Evolutionary conservation across 352 stramenopile species (phyloP).

Genomic region (Phytophthora palmivora): DNA sequence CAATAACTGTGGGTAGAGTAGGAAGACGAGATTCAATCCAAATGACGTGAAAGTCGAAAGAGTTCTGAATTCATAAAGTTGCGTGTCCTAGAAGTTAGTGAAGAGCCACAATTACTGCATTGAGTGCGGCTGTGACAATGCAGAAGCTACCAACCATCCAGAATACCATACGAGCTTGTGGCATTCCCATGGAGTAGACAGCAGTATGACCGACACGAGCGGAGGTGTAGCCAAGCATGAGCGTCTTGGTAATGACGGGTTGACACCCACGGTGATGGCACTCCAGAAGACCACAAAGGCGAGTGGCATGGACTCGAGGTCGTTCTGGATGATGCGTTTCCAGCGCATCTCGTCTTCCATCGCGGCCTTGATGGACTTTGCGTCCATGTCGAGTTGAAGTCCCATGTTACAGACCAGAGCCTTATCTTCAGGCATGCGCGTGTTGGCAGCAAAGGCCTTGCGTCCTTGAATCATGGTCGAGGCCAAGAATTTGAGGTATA

Average conservation of each 20-base stretch:
- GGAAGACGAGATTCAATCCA: constrained; percentile 17
- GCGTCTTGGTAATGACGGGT: constrained; percentile 35
- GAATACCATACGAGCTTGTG: constrained; percentile 31
- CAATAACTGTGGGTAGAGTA: constrained; percentile 34
- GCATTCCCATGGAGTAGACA: constrained; percentile 50
- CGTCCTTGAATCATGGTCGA: constrained; percentile 54
- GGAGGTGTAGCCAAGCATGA: constrained; percentile 51
- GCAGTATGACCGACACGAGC: constrained; percentile 48
- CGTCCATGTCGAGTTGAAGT: constrained; percentile 30
- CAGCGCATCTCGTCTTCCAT: constrained; percentile 53
- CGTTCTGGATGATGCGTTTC: constrained; percentile 65
- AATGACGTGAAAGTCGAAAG: not conserved
- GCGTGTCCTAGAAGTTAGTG: constrained; percentile 20
- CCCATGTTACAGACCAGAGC: constrained; percentile 38
- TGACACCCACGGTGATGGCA: constrained; percentile 46
- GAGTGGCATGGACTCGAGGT: constrained; percentile 66
- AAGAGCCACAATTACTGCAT: constrained; percentile 4
- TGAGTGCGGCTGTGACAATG: constrained; percentile 25
- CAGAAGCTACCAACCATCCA: constrained; percentile 41
- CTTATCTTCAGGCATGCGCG: constrained; percentile 52
- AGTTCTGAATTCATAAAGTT: constrained; percentile 6
- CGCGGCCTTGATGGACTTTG: constrained; percentile 37
- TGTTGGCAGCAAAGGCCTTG: constrained; percentile 54
- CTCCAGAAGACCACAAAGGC: constrained; percentile 54
- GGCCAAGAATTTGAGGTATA: constrained; percentile 71